Evolutionary conservation across 345 rosid genomes (phyloP), one percentile per base, ranked within the genome.

Genomic region (Bruguiera sexangula): DNA sequence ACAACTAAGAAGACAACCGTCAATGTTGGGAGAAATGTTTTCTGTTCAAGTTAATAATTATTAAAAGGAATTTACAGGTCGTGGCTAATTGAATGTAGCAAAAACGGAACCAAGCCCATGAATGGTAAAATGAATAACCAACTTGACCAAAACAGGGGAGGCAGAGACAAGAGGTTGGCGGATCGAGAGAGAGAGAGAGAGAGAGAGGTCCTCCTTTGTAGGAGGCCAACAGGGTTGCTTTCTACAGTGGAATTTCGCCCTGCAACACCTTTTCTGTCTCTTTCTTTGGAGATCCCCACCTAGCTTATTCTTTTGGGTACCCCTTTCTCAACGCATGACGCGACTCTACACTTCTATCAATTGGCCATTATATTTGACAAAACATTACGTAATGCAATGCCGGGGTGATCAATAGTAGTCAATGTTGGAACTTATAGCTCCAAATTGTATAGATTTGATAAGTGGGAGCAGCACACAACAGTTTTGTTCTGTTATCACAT

Each of bases 271-370:
- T 78, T 71, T 78, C 73, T 63, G 60, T 73, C 74, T 73, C 76
- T 71, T 70, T 69, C 71, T 77, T 68, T 67, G 71, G 79, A 77
- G 81, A 79, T 68, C 79, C 78, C 76, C 71, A 74, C 65, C 77
- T 13, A 6, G 63, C 77, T 68, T 66, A 76, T 75, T 81, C 73
- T 65, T 57, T 71, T 80, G 79, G 86, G 88, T 82, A 72, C 27
- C 26, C 18, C 46, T 37, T 51, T 21, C 56, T 19, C 51, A 18
- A 37, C 30, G 65, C 34, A 39, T 18, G 19, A 37, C 26, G 9
- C 26, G 3, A 0, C 26, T 53, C 43, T 37, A 22, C 8, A 16
- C 24, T 6, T 43, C 18, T 13, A 43, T 43, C n/a, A 63, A 27
- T 43, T 22, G 32, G 27, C 7, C 26, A 24, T 22, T 46, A 6